Percentiles rank a stretch among this genome's conserved stretches.
Conservation (phyloP, 257 asterid species). For the Solanum acaule region DNA sequence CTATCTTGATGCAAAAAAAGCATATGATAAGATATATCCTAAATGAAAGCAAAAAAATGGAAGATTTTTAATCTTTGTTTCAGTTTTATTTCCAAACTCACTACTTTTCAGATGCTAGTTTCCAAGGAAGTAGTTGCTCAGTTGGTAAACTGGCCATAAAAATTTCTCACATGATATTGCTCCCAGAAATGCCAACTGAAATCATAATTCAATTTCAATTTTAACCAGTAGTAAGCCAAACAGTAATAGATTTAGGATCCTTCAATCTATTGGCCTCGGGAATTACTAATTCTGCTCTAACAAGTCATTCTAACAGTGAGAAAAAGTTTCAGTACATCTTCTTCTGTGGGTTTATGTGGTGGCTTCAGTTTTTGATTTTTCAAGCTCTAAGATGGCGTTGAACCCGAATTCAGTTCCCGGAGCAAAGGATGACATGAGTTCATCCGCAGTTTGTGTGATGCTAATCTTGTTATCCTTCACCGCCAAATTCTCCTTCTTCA, state of each 20-base stretch:
- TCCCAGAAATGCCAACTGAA: background rate
- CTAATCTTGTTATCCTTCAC: conserved; percentile 64
- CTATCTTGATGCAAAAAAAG: background rate
- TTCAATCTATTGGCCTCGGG: background rate
- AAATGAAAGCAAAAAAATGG: background rate
- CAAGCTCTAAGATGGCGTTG: conserved; percentile 57
- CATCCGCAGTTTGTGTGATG: conserved; percentile 65
- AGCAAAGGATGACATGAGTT: conserved; percentile 41
- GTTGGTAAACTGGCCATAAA: background rate
- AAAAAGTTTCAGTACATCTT: background rate
- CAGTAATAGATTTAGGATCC: background rate
- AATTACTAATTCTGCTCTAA: background rate
- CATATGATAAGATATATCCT: background rate
- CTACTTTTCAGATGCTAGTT: background rate
- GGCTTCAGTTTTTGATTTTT: conserved; percentile 24
- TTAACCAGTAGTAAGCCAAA: background rate
- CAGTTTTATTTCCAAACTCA: background rate
- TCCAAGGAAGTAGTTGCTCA: background rate
- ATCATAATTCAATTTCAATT: background rate
- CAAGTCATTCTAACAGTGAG: background rate
- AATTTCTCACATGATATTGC: background rate
- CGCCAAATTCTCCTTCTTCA: conserved; percentile 55
- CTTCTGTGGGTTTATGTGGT: background rate
- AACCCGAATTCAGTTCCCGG: conserved; percentile 75
- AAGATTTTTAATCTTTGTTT: background rate